phyloP scores from a whole-genome alignment of 2,329 filamentous ascomycete species.

The Penicillium polonicum region DNA sequence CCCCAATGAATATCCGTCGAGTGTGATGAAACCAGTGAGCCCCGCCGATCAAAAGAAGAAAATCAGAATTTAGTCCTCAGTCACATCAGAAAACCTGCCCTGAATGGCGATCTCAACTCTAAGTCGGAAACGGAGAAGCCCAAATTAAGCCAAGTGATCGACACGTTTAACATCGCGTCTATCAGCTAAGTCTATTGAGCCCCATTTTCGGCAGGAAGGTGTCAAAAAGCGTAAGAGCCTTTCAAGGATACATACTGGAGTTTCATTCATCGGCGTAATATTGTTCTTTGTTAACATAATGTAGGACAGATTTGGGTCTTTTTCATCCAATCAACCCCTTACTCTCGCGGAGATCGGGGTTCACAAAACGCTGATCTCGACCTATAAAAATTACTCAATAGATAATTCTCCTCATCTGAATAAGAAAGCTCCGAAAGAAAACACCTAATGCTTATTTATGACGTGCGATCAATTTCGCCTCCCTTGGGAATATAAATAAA shows the following conservation, averaged over 20 bases:
- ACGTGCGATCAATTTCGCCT: background rate
- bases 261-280: background rate
- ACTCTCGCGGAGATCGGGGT: background rate
- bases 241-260: background rate
- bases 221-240: too few relatives aligned
- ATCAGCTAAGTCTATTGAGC: conserved; percentile 1
- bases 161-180: background rate
- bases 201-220: background rate
- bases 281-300: background rate
- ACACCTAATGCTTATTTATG: background rate
- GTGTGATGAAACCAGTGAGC: too few relatives aligned
- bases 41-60: too few relatives aligned
- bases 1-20: too few relatives aligned
- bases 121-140: too few relatives aligned
- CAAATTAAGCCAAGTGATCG: background rate
- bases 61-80: too few relatives aligned
- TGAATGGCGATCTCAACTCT: too few relatives aligned
- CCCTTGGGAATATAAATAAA: background rate
- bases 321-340: background rate
- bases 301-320: background rate
- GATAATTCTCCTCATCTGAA: background rate
- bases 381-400: background rate
- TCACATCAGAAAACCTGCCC: too few relatives aligned
- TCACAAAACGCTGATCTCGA: background rate
- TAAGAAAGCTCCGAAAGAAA: background rate